These are phyloP conservation scores for Leishmania martiniquensis DNA, from an alignment of 208 protist genomes.

Conservation along the genomic window DNA sequence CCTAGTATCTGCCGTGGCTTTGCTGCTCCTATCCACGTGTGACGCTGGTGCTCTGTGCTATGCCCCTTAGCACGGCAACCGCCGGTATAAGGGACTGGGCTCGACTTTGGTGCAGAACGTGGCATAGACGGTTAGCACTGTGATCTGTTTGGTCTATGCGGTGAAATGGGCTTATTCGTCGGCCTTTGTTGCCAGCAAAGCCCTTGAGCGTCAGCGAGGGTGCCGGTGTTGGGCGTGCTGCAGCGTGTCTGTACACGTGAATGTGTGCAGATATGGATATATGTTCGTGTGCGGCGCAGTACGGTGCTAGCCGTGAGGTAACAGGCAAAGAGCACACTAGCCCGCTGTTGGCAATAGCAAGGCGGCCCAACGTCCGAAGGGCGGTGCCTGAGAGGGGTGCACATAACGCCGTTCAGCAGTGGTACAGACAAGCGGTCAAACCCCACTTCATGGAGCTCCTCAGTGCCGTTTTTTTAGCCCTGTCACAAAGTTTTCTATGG, in stretches of 20 bases:
- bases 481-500: neutral
- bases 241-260: neutral
- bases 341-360: neutral
- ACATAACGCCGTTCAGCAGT: neutral
- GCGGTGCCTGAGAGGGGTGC: neutral
- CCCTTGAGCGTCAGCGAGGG: neutral
- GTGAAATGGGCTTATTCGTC: neutral
- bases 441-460: neutral
- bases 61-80: neutral
- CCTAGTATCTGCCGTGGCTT: neutral
- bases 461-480: neutral
- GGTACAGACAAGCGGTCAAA: neutral
- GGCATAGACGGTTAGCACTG: neutral
- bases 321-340: neutral
- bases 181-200: neutral
- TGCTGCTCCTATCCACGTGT: neutral
- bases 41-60: neutral
- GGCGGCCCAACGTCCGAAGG: neutral
- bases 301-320: neutral
- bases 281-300: neutral
- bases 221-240: neutral
- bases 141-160: neutral
- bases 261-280: slow-evolving; percentile 4
- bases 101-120: too few relatives aligned
- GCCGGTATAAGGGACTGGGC: too few relatives aligned